phyloP scores from a whole-genome alignment of 768 basidiomycete genomes.

The Kwoniella sp. region DNA sequence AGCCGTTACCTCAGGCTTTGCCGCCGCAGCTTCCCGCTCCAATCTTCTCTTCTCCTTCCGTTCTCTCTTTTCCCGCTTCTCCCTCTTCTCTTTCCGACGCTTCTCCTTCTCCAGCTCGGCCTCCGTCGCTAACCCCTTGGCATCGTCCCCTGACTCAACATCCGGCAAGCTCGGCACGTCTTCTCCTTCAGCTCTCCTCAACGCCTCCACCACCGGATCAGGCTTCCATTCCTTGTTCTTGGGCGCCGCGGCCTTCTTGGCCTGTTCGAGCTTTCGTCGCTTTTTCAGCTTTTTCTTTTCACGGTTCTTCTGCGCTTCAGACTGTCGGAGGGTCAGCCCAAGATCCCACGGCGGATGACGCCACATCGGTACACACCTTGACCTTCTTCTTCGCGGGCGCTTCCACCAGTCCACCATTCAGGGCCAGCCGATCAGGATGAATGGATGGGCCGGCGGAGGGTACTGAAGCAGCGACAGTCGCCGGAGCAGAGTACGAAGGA shows the following conservation, averaged over 20 bases:
- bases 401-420: constrained; percentile 3
- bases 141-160: neutral
- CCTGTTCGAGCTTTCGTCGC: constrained; percentile 55
- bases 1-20: neutral
- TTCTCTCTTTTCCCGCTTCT: constrained; percentile 23
- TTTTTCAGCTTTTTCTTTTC: constrained; percentile 67
- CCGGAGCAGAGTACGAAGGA: neutral
- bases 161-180: neutral
- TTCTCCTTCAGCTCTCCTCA: neutral
- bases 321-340: constrained; percentile 48
- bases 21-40: constrained; percentile 20
- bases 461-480: neutral
- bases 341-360: neutral
- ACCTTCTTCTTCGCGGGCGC: constrained; percentile 6
- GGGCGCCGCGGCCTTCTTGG: constrained; percentile 33
- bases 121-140: neutral
- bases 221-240: constrained; percentile 31
- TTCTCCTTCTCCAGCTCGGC: constrained; percentile 27
- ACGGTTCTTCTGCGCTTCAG: constrained; percentile 69
- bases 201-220: constrained; percentile 15
- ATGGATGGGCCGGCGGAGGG: constrained; percentile 12
- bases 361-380: constrained; percentile 10
- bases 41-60: constrained; percentile 25
- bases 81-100: constrained; percentile 35
- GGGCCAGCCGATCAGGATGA: constrained; percentile 14